A percentile compares a stretch with the other conserved stretches of the same genome.
Conservation (phyloP, 805 yeast genomes). For the Sungouiella thailandica region DNA sequence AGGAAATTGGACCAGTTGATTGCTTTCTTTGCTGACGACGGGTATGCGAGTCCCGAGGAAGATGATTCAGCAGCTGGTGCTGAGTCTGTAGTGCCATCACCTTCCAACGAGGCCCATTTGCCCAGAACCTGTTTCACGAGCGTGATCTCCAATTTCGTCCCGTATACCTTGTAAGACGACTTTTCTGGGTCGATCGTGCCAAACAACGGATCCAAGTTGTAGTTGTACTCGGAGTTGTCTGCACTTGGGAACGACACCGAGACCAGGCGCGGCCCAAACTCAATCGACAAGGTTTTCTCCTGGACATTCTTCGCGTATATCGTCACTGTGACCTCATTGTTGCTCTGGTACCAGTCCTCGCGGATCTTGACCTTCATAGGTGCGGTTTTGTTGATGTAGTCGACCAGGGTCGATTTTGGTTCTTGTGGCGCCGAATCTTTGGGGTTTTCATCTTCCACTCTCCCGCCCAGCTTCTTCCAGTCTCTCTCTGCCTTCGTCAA, state of each 20-base stretch:
- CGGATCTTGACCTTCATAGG: conserved; percentile 34
- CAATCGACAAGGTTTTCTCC: conserved; percentile 39
- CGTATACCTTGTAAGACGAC: conserved; percentile 48
- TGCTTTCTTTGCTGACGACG: conserved; percentile 57
- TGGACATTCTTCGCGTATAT: conserved; percentile 68
- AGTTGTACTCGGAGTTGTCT: conserved; percentile 52
- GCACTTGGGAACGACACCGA: conserved; percentile 44
- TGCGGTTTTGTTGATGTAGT: conserved; percentile 34
- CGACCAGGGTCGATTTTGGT: conserved; percentile 22
- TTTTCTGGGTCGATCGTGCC: conserved; percentile 44
- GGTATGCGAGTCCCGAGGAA: conserved; percentile 36
- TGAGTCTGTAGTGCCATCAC: conserved; percentile 13
- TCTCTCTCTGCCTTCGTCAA: conserved; percentile 32
- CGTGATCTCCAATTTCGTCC: conserved; percentile 72
- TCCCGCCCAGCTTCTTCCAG: conserved; percentile 13
- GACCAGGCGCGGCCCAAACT: conserved; percentile 33
- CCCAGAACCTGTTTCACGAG: conserved; percentile 41
- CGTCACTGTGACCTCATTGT: conserved; percentile 53
- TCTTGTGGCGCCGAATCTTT: not conserved
- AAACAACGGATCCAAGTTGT: conserved; percentile 49
- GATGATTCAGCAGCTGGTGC: conserved; percentile 6
- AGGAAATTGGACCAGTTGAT: conserved; percentile 64
- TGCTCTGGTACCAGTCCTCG: conserved; percentile 58
- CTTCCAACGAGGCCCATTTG: conserved; percentile 56
- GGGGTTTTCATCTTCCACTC: not conserved